Conservation (phyloP, 805 yeast genomes). For the Cyberlindnera mrakii region DNA sequence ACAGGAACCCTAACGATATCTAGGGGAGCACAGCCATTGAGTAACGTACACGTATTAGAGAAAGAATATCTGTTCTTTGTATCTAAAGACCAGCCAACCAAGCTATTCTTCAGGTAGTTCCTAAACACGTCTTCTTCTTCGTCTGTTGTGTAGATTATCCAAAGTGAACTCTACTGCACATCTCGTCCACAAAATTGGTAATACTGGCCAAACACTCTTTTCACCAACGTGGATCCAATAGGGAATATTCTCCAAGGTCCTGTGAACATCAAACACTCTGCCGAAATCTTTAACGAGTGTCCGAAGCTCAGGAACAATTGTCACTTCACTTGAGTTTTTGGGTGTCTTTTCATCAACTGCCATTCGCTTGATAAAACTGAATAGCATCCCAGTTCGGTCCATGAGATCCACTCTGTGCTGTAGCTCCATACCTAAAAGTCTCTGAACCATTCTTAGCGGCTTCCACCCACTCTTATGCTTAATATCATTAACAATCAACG, state of each 20-base stretch:
- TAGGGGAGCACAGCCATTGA: slow-evolving; percentile 36
- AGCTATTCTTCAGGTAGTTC: slow-evolving; percentile 32
- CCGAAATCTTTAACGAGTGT: slow-evolving; percentile 37
- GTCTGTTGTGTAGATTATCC: slow-evolving; percentile 55
- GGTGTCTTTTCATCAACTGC: slow-evolving; percentile 88
- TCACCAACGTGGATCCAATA: slow-evolving; percentile 92
- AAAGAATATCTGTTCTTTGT: slow-evolving; percentile 58
- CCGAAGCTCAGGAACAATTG: slow-evolving; percentile 82
- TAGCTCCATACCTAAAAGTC: slow-evolving; percentile 55
- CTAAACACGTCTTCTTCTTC: slow-evolving; percentile 2
- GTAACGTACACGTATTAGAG: slow-evolving; percentile 35
- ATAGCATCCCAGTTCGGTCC: slow-evolving; percentile 70
- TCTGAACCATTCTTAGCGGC: slow-evolving; percentile 29
- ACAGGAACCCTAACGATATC: slow-evolving; percentile 65
- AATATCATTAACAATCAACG: slow-evolving; percentile 76
- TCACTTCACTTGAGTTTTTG: slow-evolving; percentile 71
- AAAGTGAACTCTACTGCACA: slow-evolving; percentile 86
- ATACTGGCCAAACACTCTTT: slow-evolving; percentile 86
- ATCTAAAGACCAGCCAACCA: slow-evolving; percentile 43
- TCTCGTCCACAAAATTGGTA: slow-evolving; percentile 79
- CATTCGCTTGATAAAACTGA: slow-evolving; percentile 63
- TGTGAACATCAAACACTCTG: slow-evolving; percentile 46
- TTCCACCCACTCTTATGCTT: slow-evolving; percentile 52
- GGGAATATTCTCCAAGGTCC: slow-evolving; percentile 79
- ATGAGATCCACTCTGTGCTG: slow-evolving; percentile 79